phyloP scores from a whole-genome alignment of 164 flowering plant genomes.

The Dillenia suffruticosa region DNA sequence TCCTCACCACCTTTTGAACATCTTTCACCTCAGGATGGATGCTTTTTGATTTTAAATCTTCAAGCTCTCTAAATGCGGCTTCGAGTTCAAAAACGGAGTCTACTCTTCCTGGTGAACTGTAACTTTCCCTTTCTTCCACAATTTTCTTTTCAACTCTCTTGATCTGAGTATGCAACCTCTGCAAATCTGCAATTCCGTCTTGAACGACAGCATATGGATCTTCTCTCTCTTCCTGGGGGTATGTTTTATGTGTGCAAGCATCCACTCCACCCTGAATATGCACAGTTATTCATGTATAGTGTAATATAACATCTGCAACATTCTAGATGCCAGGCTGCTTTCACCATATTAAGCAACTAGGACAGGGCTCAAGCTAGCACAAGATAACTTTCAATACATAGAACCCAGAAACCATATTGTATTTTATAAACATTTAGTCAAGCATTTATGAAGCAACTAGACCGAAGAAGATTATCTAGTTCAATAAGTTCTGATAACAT shows the following conservation, averaged over 20 bases:
- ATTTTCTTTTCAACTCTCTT: constrained; percentile 54
- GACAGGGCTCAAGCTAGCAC: too few species aligned
- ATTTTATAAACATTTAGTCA: too few species aligned
- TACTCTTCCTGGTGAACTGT: constrained; percentile 19
- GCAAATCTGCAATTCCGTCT: constrained; percentile 44
- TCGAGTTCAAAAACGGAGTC: constrained; percentile 23
- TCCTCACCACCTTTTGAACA: constrained; percentile 8
- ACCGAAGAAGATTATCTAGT: too few species aligned
- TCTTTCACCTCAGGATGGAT: constrained; percentile 10
- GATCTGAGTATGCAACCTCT: constrained; percentile 44
- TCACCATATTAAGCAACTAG: too few species aligned
- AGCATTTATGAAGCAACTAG: too few species aligned
- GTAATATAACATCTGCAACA: too few species aligned
- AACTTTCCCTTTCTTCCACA: constrained; percentile 34
- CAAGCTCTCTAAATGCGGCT: constrained; percentile 25
- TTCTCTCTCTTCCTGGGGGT: constrained; percentile 14
- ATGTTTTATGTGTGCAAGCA: constrained; percentile 10
- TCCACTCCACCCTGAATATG: too few species aligned
- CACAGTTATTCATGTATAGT: too few species aligned
- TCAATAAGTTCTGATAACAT: too few species aligned
- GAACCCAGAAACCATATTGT: too few species aligned
- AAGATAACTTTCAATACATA: too few species aligned
- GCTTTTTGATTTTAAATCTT: constrained; percentile 25
- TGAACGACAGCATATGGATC: constrained; percentile 4
- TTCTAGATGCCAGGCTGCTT: too few species aligned